A percentile compares a stretch with the other conserved stretches of the same genome.
phyloP scores from a whole-genome alignment of 768 basidiomycete species.

The Guyanaporus albipodus region DNA sequence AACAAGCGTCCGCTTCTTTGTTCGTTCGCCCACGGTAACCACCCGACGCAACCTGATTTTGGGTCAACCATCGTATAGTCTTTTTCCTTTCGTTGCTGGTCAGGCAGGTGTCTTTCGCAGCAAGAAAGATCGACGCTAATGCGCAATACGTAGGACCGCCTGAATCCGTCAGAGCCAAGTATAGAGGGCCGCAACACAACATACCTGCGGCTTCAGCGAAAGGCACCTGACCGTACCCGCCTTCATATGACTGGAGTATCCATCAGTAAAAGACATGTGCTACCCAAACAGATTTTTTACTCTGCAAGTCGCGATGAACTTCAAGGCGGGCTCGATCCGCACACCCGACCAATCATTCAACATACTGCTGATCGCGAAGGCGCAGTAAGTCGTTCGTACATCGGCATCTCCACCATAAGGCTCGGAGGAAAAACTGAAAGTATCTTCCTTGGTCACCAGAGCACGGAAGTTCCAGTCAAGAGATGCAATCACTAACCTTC shows the following conservation, averaged over 20 bases:
- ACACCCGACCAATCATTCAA: slow-evolving; percentile 77
- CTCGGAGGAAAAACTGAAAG: slow-evolving; percentile 61
- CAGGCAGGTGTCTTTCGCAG: slow-evolving; percentile 24
- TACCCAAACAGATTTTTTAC: slow-evolving; percentile 39
- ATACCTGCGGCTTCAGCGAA: slow-evolving; percentile 82
- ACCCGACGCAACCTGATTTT: slow-evolving; percentile 60
- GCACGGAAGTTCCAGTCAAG: slow-evolving; percentile 10
- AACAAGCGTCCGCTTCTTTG: slow-evolving; percentile 89
- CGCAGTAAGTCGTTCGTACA: slow-evolving; percentile 81
- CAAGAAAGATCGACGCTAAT: slow-evolving; percentile 67
- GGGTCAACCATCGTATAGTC: slow-evolving; percentile 74
- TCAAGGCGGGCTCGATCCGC: slow-evolving; percentile 54
- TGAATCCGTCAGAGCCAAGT: slow-evolving; percentile 25
- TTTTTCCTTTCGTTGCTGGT: slow-evolving; percentile 40
- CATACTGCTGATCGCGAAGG: slow-evolving; percentile 78
- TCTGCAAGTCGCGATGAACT: slow-evolving; percentile 67
- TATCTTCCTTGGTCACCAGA: slow-evolving; percentile 1
- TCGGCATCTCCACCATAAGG: slow-evolving; percentile 74
- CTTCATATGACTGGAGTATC: slow-evolving; percentile 76
- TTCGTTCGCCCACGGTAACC: slow-evolving; percentile 88
- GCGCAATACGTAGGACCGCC: slow-evolving; percentile 95
- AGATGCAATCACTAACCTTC: slow-evolving; percentile 65
- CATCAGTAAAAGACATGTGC: background rate
- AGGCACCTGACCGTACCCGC: slow-evolving; percentile 84
- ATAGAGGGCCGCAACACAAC: slow-evolving; percentile 9